Evolutionary conservation across 805 yeast genomes (phyloP).

Genomic region (Saturnispora diversa): DNA sequence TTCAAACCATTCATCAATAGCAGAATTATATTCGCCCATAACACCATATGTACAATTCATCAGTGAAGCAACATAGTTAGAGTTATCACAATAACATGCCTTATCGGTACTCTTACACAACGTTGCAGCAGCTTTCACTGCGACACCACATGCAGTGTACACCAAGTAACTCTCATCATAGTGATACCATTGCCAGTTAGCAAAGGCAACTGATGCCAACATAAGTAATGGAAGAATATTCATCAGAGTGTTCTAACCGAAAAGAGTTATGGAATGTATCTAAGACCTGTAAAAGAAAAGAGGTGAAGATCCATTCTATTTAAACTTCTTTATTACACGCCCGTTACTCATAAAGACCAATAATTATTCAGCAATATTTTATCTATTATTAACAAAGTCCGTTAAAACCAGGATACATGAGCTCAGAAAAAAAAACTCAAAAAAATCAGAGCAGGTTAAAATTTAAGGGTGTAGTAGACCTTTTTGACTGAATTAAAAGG

Average conservation of each 20-base stretch:
- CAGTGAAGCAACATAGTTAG: slow-evolving; percentile 26
- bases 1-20: slow-evolving; percentile 20
- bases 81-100: slow-evolving; percentile 23
- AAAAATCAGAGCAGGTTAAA: neutral
- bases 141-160: slow-evolving; percentile 19
- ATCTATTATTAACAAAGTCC: slow-evolving; percentile 1
- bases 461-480: too few species aligned
- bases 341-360: neutral
- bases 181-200: slow-evolving; percentile 6
- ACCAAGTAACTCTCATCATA: slow-evolving; percentile 13
- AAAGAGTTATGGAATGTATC: neutral
- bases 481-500: too few species aligned
- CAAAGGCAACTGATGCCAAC: slow-evolving; percentile 2
- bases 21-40: slow-evolving; percentile 12
- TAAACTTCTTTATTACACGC: neutral
- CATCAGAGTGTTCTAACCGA: neutral
- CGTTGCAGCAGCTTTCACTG: slow-evolving; percentile 17
- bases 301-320: neutral
- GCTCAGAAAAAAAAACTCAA: neutral
- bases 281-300: too few species aligned
- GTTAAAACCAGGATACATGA: neutral
- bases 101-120: slow-evolving; percentile 16
- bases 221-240: neutral
- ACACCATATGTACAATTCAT: slow-evolving; percentile 21
- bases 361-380: neutral